These are phyloP conservation scores for Lactarius akahatsu DNA, from an alignment of 768 basidiomycete species.

Conservation along the genomic window DNA sequence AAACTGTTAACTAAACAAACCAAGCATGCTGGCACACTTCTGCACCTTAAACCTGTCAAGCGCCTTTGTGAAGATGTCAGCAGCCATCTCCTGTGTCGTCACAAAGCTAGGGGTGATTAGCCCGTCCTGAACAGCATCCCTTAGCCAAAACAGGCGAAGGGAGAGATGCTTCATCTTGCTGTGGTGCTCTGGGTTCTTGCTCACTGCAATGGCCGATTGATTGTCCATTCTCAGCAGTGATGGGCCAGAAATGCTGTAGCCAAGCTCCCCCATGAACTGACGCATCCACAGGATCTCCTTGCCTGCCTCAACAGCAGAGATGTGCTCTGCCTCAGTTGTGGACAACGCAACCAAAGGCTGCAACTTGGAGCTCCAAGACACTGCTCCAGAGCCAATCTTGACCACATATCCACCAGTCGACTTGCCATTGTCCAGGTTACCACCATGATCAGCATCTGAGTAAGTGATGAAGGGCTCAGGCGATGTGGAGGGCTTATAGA, in stretches of 20 bases:
- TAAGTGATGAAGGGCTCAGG: constrained; percentile 8
- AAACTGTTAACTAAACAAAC: too few relatives aligned
- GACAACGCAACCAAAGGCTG: too few relatives aligned
- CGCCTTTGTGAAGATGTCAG: neutral
- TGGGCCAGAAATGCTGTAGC: too few relatives aligned
- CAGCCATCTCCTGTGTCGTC: neutral
- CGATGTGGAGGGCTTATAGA: neutral
- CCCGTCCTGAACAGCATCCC: neutral
- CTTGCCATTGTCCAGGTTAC: constrained; percentile 20
- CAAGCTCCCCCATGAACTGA: too few relatives aligned
- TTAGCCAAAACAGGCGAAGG: neutral
- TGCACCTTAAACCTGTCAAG: neutral
- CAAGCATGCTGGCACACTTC: neutral
- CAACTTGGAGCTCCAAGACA: too few relatives aligned
- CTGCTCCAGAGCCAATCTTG: too few relatives aligned
- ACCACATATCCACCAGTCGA: constrained; percentile 4
- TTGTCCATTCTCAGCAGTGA: too few relatives aligned
- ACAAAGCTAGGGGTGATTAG: neutral
- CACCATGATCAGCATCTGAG: constrained; percentile 19
- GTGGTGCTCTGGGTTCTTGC: neutral
- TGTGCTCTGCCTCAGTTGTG: too few relatives aligned
- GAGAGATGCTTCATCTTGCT: neutral
- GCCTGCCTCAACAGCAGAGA: too few relatives aligned
- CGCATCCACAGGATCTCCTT: too few relatives aligned
- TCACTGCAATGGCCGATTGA: too few relatives aligned